Conservation (phyloP, 129 eudicot species). For the Pseudognaphalium luteoalbum region DNA sequence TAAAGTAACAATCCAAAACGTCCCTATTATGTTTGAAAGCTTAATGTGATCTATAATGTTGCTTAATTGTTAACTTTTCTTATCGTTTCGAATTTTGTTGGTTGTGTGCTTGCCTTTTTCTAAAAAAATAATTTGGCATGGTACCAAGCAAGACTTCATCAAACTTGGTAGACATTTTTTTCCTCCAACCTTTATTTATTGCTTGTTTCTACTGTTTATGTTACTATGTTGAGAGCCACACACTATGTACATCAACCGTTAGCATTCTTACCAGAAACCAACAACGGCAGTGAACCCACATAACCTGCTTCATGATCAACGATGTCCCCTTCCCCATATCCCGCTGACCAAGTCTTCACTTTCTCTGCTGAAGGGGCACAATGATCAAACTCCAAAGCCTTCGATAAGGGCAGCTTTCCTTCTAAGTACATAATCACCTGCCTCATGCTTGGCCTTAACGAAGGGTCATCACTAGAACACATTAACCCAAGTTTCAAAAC, state of each 20-base stretch:
- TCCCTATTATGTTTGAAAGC: no score
- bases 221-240: no score
- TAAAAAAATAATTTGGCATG: no score
- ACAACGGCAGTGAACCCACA: not conserved
- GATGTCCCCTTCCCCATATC: not conserved
- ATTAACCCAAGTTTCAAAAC: slow-evolving; percentile 57
- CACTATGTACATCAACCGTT: not conserved
- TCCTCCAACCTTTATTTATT: no score
- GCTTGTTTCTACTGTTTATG: no score
- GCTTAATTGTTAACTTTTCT: no score
- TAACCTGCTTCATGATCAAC: not conserved
- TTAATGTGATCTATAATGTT: no score
- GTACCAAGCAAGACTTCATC: no score
- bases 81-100: no score
- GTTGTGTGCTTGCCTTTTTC: no score
- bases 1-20: no score
- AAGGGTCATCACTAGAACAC: slow-evolving; percentile 45
- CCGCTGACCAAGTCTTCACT: not conserved
- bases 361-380: slow-evolving; percentile 8
- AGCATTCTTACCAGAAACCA: not conserved
- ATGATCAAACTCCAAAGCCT: slow-evolving; percentile 30
- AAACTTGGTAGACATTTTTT: no score
- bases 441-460: slow-evolving; percentile 42
- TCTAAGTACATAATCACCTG: slow-evolving; percentile 41
- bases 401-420: slow-evolving; percentile 36